Conservation (phyloP, 306 rosid genomes). For the Sphenostylis stenocarpa region DNA sequence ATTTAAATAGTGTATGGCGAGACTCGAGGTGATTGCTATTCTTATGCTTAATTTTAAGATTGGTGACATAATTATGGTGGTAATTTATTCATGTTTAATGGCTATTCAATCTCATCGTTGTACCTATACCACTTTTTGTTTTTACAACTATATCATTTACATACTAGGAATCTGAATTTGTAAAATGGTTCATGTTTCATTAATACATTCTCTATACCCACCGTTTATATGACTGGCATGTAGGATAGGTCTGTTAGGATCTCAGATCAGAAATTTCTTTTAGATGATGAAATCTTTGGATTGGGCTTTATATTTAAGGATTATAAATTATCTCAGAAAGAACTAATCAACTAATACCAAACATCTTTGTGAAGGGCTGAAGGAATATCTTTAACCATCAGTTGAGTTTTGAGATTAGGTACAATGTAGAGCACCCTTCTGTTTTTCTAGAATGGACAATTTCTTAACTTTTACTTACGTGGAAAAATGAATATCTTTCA, state of each 20-base stretch:
- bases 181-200: constrained; percentile 14
- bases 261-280: neutral
- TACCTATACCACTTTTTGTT: neutral
- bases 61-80: constrained; percentile 23
- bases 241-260: constrained; percentile 14
- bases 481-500: neutral
- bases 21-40: constrained; percentile 70
- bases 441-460: constrained; percentile 7
- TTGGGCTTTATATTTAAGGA: constrained; percentile 21
- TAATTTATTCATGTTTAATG: constrained; percentile 13
- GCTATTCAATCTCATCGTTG: constrained; percentile 2
- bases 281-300: constrained; percentile 14
- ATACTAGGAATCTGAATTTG: constrained; percentile 14
- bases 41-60: constrained; percentile 4
- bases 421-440: neutral
- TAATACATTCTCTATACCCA: constrained; percentile 8
- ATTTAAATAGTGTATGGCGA: constrained; percentile 96
- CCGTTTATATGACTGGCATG: constrained; percentile 12
- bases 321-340: constrained; percentile 7
- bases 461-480: neutral
- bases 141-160: constrained; percentile 13
- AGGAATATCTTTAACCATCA: neutral
- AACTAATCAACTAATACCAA: neutral
- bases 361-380: neutral
- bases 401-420: constrained; percentile 17